These are phyloP conservation scores for Penicillium griseofulvum DNA, from an alignment of 2,329 filamentous ascomycete genomes.

Conservation along the genomic window DNA sequence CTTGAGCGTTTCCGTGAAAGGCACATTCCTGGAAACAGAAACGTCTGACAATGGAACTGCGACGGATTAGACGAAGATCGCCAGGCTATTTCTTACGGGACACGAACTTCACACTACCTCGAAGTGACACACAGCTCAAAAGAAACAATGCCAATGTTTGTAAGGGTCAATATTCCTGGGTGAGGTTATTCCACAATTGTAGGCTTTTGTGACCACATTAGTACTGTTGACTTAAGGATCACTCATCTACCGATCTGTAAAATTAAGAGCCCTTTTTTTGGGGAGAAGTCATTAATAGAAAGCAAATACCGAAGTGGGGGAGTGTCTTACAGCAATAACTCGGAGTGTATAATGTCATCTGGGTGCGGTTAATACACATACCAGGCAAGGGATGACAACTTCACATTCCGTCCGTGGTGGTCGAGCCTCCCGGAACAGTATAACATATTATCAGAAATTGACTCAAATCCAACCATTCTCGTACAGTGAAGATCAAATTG, in stretches of 20 bases:
- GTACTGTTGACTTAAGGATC: background rate
- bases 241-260: background rate
- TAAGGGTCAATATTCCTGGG: background rate
- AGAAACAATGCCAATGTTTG: background rate
- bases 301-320: background rate
- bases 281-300: background rate
- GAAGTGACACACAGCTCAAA: background rate
- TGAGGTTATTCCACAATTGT: background rate
- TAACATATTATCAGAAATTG: background rate
- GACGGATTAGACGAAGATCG: slow-evolving; percentile 22
- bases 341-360: background rate
- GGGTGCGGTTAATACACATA: slow-evolving; percentile 3
- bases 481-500: too few species aligned
- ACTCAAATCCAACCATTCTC: background rate
- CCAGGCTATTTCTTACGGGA: background rate
- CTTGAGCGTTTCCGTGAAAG: slow-evolving; percentile 11
- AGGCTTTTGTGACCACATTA: background rate
- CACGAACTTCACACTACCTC: slow-evolving; percentile 1
- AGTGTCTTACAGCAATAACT: background rate
- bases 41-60: slow-evolving; percentile 10
- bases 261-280: background rate
- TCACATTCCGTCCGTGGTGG: slow-evolving; percentile 11
- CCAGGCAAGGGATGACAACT: slow-evolving; percentile 9
- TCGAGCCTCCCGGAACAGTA: background rate
- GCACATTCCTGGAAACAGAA: slow-evolving; percentile 17